Percentiles rank a stretch among this genome's conserved stretches.
Evolutionary conservation across 2,329 filamentous ascomycete species (phyloP).

Genomic region (Cladosporium sp.): DNA sequence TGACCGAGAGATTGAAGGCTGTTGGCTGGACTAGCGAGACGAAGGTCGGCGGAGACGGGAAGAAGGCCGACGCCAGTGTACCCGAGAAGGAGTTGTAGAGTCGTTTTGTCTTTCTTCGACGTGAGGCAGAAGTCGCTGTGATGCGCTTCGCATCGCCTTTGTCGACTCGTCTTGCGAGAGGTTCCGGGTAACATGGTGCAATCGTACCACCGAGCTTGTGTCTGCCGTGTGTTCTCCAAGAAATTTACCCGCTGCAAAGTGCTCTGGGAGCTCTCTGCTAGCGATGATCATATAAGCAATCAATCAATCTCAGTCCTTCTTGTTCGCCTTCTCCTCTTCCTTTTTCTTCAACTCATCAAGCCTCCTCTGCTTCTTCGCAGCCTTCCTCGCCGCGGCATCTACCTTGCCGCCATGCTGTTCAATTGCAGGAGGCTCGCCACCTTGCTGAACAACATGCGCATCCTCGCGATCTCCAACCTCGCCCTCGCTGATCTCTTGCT

Average conservation of each 20-base stretch:
- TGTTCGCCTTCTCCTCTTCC: constrained; percentile 17
- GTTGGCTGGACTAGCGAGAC: constrained; percentile 76
- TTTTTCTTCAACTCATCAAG: constrained; percentile 36
- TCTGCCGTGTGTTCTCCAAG: background rate
- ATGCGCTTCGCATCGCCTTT: no score
- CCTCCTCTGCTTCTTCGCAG: constrained; percentile 52
- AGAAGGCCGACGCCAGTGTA: constrained; percentile 14
- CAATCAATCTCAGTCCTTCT: background rate
- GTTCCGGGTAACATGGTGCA: no score
- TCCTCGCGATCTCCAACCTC: constrained; percentile 36
- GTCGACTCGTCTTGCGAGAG: no score
- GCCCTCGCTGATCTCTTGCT: constrained; percentile 38
- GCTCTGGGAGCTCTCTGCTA: background rate
- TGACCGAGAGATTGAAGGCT: constrained; percentile 87
- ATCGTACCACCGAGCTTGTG: background rate
- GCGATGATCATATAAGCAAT: background rate
- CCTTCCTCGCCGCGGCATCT: constrained; percentile 52
- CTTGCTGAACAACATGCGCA: constrained; percentile 27
- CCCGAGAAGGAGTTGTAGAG: constrained; percentile 19
- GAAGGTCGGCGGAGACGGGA: constrained; percentile 47
- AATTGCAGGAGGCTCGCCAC: constrained; percentile 26
- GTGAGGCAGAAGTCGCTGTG: no score
- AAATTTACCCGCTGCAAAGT: background rate
- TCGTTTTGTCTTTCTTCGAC: no score
- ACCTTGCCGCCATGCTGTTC: constrained; percentile 26